A percentile compares a stretch with the other conserved stretches of the same genome.
Evolutionary conservation across 2,329 filamentous ascomycete species (phyloP).

Genomic region (Amesomyces nigricolor): DNA sequence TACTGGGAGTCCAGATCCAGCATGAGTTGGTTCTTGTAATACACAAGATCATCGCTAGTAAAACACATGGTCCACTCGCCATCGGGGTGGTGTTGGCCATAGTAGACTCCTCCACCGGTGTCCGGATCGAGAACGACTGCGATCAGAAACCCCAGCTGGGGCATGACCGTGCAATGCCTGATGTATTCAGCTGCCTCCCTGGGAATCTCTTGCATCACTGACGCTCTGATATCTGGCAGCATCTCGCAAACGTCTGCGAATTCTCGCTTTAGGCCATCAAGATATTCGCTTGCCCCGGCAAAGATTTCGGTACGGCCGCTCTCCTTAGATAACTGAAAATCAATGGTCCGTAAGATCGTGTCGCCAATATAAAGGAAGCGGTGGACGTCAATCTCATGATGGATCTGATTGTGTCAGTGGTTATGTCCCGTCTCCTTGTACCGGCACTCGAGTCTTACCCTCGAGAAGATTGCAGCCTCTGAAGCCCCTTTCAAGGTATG

Average conservation of each 20-base stretch:
- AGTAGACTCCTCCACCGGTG: slow-evolving; percentile 55
- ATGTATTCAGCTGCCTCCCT: slow-evolving; percentile 48
- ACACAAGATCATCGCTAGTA: slow-evolving; percentile 61
- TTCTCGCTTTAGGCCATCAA: slow-evolving; percentile 71
- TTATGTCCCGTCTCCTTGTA: not conserved
- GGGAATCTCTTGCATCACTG: slow-evolving; percentile 60
- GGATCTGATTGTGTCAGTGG: slow-evolving; percentile 36
- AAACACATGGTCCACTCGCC: slow-evolving; percentile 76
- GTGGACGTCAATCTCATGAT: slow-evolving; percentile 52
- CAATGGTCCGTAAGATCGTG: slow-evolving; percentile 66
- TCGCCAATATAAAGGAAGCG: slow-evolving; percentile 62
- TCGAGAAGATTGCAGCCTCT: slow-evolving; percentile 46
- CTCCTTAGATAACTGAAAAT: slow-evolving; percentile 71
- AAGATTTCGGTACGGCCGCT: slow-evolving; percentile 68
- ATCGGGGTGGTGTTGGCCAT: slow-evolving; percentile 50
- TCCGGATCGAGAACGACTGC: slow-evolving; percentile 59
- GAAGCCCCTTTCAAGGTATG: slow-evolving; percentile 51
- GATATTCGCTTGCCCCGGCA: slow-evolving; percentile 61
- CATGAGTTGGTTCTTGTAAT: slow-evolving; percentile 85
- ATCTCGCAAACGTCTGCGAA: slow-evolving; percentile 75
- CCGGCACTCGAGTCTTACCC: slow-evolving; percentile 36
- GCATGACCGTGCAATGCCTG: slow-evolving; percentile 80
- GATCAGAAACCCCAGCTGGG: slow-evolving; percentile 85
- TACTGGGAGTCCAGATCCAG: slow-evolving; percentile 71
- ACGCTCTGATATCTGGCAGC: slow-evolving; percentile 60